Evolutionary conservation across 2,329 filamentous ascomycete genomes (phyloP), one percentile per base, ranked within the genome.

Genomic region (Talaromyces sp.): DNA sequence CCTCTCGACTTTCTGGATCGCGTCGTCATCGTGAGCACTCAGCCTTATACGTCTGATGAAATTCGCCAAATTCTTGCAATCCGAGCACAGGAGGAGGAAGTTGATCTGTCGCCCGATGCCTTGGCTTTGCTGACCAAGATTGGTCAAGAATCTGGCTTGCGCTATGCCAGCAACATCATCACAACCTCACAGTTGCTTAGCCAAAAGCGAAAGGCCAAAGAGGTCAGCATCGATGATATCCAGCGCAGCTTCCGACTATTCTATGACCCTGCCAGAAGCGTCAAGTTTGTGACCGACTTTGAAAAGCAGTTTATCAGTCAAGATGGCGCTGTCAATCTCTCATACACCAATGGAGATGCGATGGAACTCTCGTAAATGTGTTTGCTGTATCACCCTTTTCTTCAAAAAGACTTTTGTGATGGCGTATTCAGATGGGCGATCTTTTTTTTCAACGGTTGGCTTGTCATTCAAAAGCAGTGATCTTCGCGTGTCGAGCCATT

Each of bases 81-180:
- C 74, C 87, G 94, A 62, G 94, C 94, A 10, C 89, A 93, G 72
- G 94, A 99, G 75, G 94, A 99, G 74, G 94, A 99, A 73, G 88
- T 99, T 54, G 94, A 99, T 64, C 79, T 97, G 35, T 90, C 90
- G 0, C 83, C 92, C 6, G 92, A 97, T 72, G 93, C 94, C 0
- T 83, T 99, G 12, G 92, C 92, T 1, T 84, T 99, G 14, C 84
- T 99, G 41, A 96, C 94, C 63, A 97, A 97, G 81, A 96, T 97
- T 68, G 94, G 92, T 31, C 85, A 92, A 70, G 94, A 99, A 75
- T 88, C 92, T 1, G 93, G 93, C 26, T 82, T 99, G 56, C 85
- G 94, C 67, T 99, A 99, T 73, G 93, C 92, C n/a, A 95, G 91
- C 79, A 97, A 99, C 74, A 87, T 99, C 59, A 97, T 99, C 76